Percentiles rank a stretch among this genome's conserved stretches.
Conservation (phyloP, 2,329 filamentous ascomycete species). For the Phialemonium atrogriseum region DNA sequence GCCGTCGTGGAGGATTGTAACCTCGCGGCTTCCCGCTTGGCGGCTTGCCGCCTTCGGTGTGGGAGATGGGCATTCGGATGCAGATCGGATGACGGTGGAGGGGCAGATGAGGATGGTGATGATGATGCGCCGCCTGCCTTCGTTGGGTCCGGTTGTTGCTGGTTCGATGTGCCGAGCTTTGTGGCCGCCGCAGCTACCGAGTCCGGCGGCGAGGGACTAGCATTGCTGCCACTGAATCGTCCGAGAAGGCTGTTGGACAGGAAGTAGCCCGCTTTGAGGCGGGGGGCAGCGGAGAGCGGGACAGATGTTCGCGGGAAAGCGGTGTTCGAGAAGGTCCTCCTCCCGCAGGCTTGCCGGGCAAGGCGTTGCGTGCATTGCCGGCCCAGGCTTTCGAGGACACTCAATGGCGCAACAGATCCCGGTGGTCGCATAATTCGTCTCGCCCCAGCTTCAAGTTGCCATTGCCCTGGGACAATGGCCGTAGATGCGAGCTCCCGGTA, state of each 20-base stretch:
- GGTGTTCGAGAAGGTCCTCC: slow-evolving; percentile 14
- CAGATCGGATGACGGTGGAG: neutral
- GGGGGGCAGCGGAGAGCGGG: slow-evolving; percentile 10
- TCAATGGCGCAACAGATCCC: neutral
- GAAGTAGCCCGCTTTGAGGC: slow-evolving; percentile 22
- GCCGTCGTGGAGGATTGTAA: neutral
- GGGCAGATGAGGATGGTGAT: neutral
- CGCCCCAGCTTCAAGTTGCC: slow-evolving; percentile 1
- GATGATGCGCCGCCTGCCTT: no score
- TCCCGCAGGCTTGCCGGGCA: no score
- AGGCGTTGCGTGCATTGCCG: slow-evolving; percentile 17
- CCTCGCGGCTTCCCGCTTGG: slow-evolving; percentile 11
- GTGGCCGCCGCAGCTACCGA: slow-evolving; percentile 5
- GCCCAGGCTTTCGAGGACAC: slow-evolving; percentile 15
- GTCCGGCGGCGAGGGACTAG: slow-evolving; percentile 3
- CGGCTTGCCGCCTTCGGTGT: slow-evolving; percentile 20
- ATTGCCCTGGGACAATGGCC: no score
- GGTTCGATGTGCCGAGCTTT: neutral
- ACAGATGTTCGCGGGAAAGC: slow-evolving; percentile 9
- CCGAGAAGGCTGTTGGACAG: slow-evolving; percentile 23
- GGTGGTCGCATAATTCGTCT: neutral
- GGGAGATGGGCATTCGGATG: slow-evolving; percentile 13
- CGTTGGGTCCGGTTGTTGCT: neutral
- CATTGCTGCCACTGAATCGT: slow-evolving; percentile 15
- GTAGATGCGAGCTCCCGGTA: no score